Evolutionary conservation across 140 eudicot species (phyloP), one percentile per base, ranked within the genome.

Genomic region (Flaveria floridana): DNA sequence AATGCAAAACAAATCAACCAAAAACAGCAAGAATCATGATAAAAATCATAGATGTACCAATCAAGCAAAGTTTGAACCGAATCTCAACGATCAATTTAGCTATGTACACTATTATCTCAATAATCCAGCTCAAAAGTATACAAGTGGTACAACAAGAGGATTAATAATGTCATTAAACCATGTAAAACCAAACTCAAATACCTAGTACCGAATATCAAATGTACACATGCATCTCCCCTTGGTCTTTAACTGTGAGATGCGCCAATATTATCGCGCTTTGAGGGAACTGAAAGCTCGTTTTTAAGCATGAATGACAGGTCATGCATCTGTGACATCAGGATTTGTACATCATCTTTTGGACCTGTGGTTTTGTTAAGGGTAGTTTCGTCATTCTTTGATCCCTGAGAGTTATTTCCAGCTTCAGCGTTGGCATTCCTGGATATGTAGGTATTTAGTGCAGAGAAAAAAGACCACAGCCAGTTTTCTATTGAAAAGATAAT

Each of bases 221-320:
- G 51, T 71, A 79, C 77, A 78, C 30, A 48, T 42, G 51, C 76
- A 77, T 57, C 64, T 76, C 71, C 25, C 50, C 64, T 50, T 56
- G 58, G 41, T 51, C 59, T 50, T 78, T 58, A 64, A 56, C 75
- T 51, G 16, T 77, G 78, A 62, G 50, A 72, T 23, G 70, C 7
- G 68, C 28, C 39, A 37, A 2, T 23, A 69, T 72, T 56, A 55
- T 78, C 72, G 16, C 75, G 64, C 61, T 70, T 82, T 6, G 87
- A 69, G 14, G 96, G 95, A 18, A 91, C 10, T 28, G 88, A 82
- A 68, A 87, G 92, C 70, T 84, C 80, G 44, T 73, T 78, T 71
- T 81, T 80, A 19, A 92, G 96, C 95, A 92, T 92, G 83, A 92
- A 87, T 25, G 95, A 92, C 42, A 92, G 83, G 76, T 89, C 96